phyloP scores from a whole-genome alignment of 192 early-diverging fungal species.

The Linnemannia hyalina region DNA sequence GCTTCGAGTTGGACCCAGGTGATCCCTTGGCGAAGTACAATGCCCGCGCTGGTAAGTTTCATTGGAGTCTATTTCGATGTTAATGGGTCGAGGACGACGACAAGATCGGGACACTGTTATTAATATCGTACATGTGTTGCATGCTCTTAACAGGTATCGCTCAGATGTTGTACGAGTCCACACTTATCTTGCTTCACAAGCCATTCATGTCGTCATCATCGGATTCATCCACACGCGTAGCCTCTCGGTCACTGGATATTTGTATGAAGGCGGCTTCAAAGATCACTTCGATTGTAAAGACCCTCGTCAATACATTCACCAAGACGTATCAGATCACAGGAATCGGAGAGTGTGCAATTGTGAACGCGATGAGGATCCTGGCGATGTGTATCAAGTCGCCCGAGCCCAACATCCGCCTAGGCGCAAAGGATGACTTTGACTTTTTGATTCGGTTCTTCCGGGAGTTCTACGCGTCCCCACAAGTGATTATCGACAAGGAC shows the following conservation, averaged over 20 bases:
- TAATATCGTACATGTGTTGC: not conserved
- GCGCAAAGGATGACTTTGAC: conserved; percentile 29
- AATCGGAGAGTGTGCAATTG: conserved; percentile 29
- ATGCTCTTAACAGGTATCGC: conserved; percentile 24
- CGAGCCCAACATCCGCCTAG: conserved; percentile 15
- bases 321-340: conserved; percentile 27
- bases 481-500: conserved; percentile 32
- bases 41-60: conserved; percentile 36
- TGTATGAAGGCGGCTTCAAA: conserved; percentile 48
- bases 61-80: not conserved
- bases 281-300: conserved; percentile 33
- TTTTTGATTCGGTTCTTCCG: conserved; percentile 35
- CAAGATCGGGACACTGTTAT: not conserved
- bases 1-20: conserved; percentile 23
- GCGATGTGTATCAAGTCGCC: conserved; percentile 47
- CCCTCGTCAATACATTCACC: conserved; percentile 26
- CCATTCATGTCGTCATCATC: conserved; percentile 19
- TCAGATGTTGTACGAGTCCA: conserved; percentile 46
- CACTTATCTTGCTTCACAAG: conserved; percentile 45
- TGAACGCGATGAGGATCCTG: conserved; percentile 37
- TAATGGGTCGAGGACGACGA: not conserved
- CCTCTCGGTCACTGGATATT: conserved; percentile 39
- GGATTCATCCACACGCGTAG: conserved; percentile 13
- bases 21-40: conserved; percentile 34
- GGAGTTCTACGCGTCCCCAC: conserved; percentile 40